phyloP scores from a whole-genome alignment of 768 basidiomycete species.

The Brasilioporus rufonigricans region DNA sequence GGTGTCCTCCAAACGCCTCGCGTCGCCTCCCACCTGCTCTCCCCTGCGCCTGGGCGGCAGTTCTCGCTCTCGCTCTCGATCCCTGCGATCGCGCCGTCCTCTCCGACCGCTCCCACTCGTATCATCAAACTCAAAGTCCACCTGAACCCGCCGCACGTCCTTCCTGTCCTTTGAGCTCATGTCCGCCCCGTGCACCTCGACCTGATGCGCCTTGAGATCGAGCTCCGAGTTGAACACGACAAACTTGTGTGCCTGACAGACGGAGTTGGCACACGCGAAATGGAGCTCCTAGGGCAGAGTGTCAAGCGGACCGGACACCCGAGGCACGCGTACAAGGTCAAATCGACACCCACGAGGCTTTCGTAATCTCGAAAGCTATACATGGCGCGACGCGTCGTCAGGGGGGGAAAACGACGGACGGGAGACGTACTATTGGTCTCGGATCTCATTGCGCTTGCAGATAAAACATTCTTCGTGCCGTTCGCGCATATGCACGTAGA shows the following conservation, averaged over 20 bases:
- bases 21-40: conserved; percentile 48
- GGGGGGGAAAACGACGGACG: neutral
- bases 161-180: conserved; percentile 70
- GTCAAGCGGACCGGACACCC: conserved; percentile 1
- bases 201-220: conserved; percentile 90
- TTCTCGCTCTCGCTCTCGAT: conserved; percentile 52
- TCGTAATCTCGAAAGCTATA: conserved; percentile 83
- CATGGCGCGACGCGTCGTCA: neutral
- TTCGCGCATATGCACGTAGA: conserved; percentile 93
- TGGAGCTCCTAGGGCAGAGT: conserved; percentile 58
- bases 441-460: conserved; percentile 78
- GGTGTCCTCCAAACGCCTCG: conserved; percentile 58
- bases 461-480: conserved; percentile 95
- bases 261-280: conserved; percentile 67
- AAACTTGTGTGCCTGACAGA: conserved; percentile 86
- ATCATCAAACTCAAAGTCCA: conserved; percentile 67
- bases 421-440: conserved; percentile 81
- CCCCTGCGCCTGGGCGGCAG: conserved; percentile 26
- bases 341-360: conserved; percentile 55
- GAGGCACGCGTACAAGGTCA: neutral
- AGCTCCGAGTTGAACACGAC: conserved; percentile 87
- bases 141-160: conserved; percentile 65
- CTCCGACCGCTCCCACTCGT: conserved; percentile 44
- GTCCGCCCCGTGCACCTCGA: conserved; percentile 75
- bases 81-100: conserved; percentile 44